phyloP scores from a whole-genome alignment of 2,329 filamentous ascomycete species.

The Cercospora beticola region DNA sequence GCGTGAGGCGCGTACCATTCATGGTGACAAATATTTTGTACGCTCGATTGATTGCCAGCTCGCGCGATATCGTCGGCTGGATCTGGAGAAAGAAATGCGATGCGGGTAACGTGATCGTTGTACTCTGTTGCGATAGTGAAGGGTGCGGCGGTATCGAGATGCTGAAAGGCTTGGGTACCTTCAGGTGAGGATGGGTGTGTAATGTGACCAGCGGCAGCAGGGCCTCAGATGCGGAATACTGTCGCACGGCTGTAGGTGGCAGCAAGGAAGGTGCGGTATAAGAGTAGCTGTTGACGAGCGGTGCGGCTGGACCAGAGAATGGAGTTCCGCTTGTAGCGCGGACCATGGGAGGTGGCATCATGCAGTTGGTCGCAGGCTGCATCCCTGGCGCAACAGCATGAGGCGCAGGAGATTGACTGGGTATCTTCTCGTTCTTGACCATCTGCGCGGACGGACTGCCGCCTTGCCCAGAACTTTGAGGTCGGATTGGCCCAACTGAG shows the following conservation, averaged over 20 bases:
- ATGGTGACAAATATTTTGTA: conserved; percentile 75
- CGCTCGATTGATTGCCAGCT: conserved; percentile 63
- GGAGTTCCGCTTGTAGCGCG: conserved; percentile 35
- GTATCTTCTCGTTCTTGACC: conserved; percentile 44
- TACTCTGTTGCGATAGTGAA: conserved; percentile 66
- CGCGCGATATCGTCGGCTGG: conserved; percentile 59
- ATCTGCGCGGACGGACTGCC: conserved; percentile 33
- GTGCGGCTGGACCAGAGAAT: conserved; percentile 21
- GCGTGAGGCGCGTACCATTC: conserved; percentile 63
- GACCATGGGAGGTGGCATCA: conserved; percentile 35
- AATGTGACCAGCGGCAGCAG: conserved; percentile 67
- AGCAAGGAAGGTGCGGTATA: conserved; percentile 42
- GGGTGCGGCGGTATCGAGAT: conserved; percentile 65
- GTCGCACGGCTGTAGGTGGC: conserved; percentile 29
- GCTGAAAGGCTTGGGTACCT: conserved; percentile 56
- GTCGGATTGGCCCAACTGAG: conserved; percentile 35
- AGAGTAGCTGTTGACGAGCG: conserved; percentile 32
- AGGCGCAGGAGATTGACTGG: conserved; percentile 46
- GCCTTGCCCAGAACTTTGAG: conserved; percentile 42
- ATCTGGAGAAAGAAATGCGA: conserved; percentile 71
- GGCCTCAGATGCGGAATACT: conserved; percentile 54
- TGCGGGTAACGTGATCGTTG: conserved; percentile 68
- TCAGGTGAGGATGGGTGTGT: conserved; percentile 65
- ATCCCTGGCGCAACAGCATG: conserved; percentile 32
- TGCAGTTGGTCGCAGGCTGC: conserved; percentile 30